These are phyloP conservation scores for Calonectria henricotiae DNA, from an alignment of 2,329 filamentous ascomycete species.

Conservation along the genomic window DNA sequence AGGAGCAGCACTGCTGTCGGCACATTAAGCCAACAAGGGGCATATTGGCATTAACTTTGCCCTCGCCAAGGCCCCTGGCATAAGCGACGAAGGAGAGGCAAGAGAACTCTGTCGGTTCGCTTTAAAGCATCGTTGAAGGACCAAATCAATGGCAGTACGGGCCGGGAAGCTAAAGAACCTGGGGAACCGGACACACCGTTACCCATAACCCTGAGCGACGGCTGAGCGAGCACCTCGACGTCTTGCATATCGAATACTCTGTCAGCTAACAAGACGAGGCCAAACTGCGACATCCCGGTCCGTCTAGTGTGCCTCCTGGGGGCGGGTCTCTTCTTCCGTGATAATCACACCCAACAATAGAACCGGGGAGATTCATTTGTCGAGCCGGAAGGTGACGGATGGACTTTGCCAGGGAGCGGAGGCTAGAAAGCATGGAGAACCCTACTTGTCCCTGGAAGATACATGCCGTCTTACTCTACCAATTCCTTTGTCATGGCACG, in stretches of 20 bases:
- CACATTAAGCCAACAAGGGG: slow-evolving; percentile 25
- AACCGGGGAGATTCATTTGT: slow-evolving; percentile 21
- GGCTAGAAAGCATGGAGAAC: slow-evolving; percentile 24
- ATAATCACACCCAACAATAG: slow-evolving; percentile 25
- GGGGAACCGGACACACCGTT: slow-evolving; percentile 23
- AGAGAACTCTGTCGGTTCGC: slow-evolving; percentile 25
- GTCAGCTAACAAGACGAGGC: neutral
- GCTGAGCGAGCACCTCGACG: neutral
- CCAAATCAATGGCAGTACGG: slow-evolving; percentile 2
- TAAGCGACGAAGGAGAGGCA: slow-evolving; percentile 16
- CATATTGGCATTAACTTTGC: slow-evolving; percentile 29
- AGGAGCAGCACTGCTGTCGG: slow-evolving; percentile 9
- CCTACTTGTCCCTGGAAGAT: slow-evolving; percentile 19
- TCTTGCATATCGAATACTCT: slow-evolving; percentile 6
- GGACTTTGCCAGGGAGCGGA: slow-evolving; percentile 15
- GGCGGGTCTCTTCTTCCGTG: slow-evolving; percentile 16
- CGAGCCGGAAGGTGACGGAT: slow-evolving; percentile 29
- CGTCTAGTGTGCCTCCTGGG: slow-evolving; percentile 5
- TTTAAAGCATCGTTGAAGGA: slow-evolving; percentile 23
- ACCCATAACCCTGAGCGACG: slow-evolving; percentile 4
- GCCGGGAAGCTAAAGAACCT: slow-evolving; percentile 24
- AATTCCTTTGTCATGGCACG: slow-evolving; percentile 7
- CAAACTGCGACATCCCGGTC: neutral
- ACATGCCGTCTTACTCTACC: slow-evolving; percentile 20
- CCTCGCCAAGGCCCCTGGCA: slow-evolving; percentile 5